phyloP scores from a whole-genome alignment of 371 early-diverging fungal species.

The Mucor indicus region DNA sequence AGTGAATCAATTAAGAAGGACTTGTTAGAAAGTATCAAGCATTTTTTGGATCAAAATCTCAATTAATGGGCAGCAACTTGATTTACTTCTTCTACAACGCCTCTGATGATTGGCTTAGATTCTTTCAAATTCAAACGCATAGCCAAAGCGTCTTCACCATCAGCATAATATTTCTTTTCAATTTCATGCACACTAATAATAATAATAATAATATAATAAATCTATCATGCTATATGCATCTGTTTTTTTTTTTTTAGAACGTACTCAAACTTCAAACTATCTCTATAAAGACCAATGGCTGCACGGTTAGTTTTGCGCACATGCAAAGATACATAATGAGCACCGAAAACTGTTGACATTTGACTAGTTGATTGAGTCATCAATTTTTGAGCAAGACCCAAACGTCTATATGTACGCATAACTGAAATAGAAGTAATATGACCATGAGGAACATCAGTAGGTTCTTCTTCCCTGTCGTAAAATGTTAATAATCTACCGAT shows the following conservation, averaged over 20 bases:
- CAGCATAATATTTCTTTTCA: slow-evolving; percentile 96
- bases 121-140: slow-evolving; percentile 63
- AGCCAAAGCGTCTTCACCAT: slow-evolving; percentile 92
- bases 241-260: slow-evolving; percentile 1
- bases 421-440: slow-evolving; percentile 97
- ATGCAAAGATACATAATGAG: slow-evolving; percentile 89
- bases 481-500: background rate
- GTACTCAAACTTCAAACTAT: slow-evolving; percentile 88
- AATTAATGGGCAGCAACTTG: slow-evolving; percentile 24
- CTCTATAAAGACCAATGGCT: slow-evolving; percentile 88
- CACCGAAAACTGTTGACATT: slow-evolving; percentile 88
- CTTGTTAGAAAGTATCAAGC: slow-evolving; percentile 20
- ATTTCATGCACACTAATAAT: slow-evolving; percentile 74
- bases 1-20: slow-evolving; percentile 29
- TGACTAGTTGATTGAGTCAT: slow-evolving; percentile 90
- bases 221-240: too few relatives aligned
- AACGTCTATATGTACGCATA: slow-evolving; percentile 91
- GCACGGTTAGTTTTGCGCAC: slow-evolving; percentile 94
- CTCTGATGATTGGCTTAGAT: slow-evolving; percentile 29
- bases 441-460: slow-evolving; percentile 76
- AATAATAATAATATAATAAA: background rate
- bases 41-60: slow-evolving; percentile 23
- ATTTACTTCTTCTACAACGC: slow-evolving; percentile 40
- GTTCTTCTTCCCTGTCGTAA: slow-evolving; percentile 79
- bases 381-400: slow-evolving; percentile 94